These are phyloP conservation scores for Fusarium tricinctum DNA, from an alignment of 2,329 filamentous ascomycete species.

Conservation along the genomic window DNA sequence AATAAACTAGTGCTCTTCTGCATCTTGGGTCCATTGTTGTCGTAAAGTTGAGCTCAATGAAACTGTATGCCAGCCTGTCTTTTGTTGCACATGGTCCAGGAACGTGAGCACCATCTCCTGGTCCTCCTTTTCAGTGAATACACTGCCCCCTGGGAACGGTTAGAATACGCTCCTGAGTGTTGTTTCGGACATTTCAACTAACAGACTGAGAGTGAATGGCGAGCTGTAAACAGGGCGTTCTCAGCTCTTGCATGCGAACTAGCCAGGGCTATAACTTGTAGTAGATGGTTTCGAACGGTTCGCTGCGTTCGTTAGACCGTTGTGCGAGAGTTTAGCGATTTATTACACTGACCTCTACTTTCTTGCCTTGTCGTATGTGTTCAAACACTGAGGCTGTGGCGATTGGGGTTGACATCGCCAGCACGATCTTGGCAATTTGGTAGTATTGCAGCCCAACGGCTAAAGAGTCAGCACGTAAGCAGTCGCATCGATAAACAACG, in stretches of 20 bases:
- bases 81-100: not conserved
- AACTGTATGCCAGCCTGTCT: constrained; percentile 1
- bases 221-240: constrained; percentile 3
- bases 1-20: not conserved
- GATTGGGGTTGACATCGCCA: not conserved
- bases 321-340: no score
- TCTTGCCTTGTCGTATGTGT: constrained; percentile 5
- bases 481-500: not conserved
- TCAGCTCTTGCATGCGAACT: constrained; percentile 2
- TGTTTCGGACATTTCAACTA: no score
- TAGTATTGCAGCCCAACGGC: constrained; percentile 3
- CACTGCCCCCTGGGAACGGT: no score
- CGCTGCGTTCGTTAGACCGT: not conserved
- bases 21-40: constrained; percentile 6
- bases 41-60: not conserved
- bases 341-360: not conserved
- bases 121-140: not conserved
- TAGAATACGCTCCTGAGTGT: no score
- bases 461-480: not conserved
- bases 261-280: not conserved
- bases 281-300: not conserved
- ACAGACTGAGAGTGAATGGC: constrained; percentile 7
- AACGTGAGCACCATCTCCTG: not conserved
- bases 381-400: not conserved
- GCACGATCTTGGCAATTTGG: constrained; percentile 1